Evolutionary conservation across 2,329 filamentous ascomycete species (phyloP).

Genomic region (Fusarium oxysporum): DNA sequence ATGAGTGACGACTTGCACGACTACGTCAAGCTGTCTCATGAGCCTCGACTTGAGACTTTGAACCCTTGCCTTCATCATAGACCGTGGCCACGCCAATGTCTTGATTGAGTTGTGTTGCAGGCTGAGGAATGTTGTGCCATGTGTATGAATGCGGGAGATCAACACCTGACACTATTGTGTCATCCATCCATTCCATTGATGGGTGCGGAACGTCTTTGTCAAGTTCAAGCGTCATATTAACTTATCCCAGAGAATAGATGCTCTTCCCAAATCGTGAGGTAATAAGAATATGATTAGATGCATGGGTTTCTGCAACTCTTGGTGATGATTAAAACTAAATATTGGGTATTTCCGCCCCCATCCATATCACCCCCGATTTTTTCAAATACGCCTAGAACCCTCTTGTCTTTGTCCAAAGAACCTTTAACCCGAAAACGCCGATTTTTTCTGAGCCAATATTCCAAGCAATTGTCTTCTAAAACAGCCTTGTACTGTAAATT

Average conservation of each 20-base stretch:
- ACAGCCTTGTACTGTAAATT: background rate
- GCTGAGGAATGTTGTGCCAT: slow-evolving; percentile 9
- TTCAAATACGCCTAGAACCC: background rate
- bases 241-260: background rate
- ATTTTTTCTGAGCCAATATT: background rate
- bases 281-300: background rate
- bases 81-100: background rate
- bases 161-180: background rate
- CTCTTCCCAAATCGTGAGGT: background rate
- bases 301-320: background rate
- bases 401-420: background rate
- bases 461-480: background rate
- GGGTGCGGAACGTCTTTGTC: background rate
- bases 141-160: background rate
- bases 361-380: background rate
- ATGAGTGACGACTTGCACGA: background rate
- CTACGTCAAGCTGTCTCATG: background rate
- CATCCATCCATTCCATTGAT: background rate
- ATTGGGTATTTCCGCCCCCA: slow-evolving; percentile 17
- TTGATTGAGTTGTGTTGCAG: background rate
- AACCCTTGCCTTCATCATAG: background rate
- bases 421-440: background rate
- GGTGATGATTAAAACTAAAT: background rate
- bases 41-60: background rate
- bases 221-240: background rate